Evolutionary conservation across 1,284 basidiomycete species (phyloP).

Genomic region (Gomphus sp.): DNA sequence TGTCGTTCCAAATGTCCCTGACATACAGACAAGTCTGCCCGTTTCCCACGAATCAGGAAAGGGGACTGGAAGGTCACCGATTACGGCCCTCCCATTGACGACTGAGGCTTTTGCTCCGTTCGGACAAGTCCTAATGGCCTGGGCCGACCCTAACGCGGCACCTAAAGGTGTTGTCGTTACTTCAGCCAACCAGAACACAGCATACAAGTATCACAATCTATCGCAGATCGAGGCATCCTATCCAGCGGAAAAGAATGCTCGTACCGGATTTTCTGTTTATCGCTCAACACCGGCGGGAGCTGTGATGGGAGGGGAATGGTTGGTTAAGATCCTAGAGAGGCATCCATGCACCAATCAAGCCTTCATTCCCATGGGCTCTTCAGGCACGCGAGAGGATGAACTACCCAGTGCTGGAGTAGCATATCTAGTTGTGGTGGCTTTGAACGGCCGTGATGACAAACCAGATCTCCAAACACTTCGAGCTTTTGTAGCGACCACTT

Average conservation of each 20-base stretch:
- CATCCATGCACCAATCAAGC: slow-evolving; percentile 78
- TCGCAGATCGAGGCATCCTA: slow-evolving; percentile 60
- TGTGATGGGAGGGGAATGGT: slow-evolving; percentile 36
- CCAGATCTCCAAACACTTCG: slow-evolving; percentile 68
- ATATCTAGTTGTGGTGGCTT: slow-evolving; percentile 79
- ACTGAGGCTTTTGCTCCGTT: slow-evolving; percentile 74
- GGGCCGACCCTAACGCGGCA: slow-evolving; percentile 53
- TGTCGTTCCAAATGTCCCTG: neutral
- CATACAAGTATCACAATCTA: slow-evolving; percentile 85
- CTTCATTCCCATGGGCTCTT: slow-evolving; percentile 78
- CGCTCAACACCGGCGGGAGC: slow-evolving; percentile 55
- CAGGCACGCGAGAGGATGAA: slow-evolving; percentile 30
- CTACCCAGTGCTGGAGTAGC: slow-evolving; percentile 39
- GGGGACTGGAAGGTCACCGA: slow-evolving; percentile 2
- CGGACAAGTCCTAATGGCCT: slow-evolving; percentile 83
- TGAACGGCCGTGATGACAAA: slow-evolving; percentile 63
- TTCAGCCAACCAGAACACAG: slow-evolving; percentile 80
- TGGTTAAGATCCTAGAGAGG: slow-evolving; percentile 58
- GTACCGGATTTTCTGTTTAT: slow-evolving; percentile 65
- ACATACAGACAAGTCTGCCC: neutral
- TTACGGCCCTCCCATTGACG: slow-evolving; percentile 68
- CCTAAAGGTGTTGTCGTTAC: slow-evolving; percentile 65
- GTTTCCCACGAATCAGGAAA: slow-evolving; percentile 1
- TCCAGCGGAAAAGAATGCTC: slow-evolving; percentile 42
- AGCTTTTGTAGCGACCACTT: slow-evolving; percentile 71